A percentile compares a stretch with the other conserved stretches of the same genome.
phyloP scores from a whole-genome alignment of 2,329 filamentous ascomycete species.

The Colletotrichum godetiae region DNA sequence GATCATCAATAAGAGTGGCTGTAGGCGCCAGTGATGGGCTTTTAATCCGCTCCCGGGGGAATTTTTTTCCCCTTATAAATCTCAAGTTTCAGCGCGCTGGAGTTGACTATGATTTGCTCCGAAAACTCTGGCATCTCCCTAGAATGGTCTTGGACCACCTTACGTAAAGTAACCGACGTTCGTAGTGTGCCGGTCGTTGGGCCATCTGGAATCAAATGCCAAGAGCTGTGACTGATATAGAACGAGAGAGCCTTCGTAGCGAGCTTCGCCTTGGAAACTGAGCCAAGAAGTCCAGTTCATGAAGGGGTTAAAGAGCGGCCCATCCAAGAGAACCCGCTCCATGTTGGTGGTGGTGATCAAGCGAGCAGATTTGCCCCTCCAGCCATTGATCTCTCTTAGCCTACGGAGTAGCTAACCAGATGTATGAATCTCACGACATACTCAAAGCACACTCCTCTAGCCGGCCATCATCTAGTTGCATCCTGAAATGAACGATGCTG shows the following conservation, averaged over 20 bases:
- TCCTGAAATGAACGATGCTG: not conserved
- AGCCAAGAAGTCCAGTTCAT: not conserved
- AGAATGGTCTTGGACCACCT: not conserved
- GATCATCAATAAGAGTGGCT: slow-evolving; percentile 54
- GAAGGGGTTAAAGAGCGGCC: not conserved
- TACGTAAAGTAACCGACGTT: not conserved
- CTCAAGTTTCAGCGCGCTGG: not conserved
- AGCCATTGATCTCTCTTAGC: not conserved
- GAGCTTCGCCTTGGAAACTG: not conserved
- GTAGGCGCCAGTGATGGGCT: slow-evolving; percentile 40
- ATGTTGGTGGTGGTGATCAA: not conserved
- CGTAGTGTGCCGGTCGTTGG: not conserved
- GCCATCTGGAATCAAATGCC: not conserved
- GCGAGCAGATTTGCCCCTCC: not conserved
- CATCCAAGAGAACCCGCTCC: not conserved
- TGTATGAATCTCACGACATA: not conserved
- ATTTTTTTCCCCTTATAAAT: not conserved
- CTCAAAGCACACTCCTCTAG: not conserved
- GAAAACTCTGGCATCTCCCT: not conserved
- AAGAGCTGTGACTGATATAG: not conserved
- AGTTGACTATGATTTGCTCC: not conserved
- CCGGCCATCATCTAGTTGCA: not conserved
- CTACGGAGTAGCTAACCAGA: not conserved
- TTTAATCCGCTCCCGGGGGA: not conserved
- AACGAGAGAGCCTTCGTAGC: not conserved